Base-by-base conservation (phyloP, 495 filamentous ascomycete species). In the Talaromyces thailandensis region DNA sequence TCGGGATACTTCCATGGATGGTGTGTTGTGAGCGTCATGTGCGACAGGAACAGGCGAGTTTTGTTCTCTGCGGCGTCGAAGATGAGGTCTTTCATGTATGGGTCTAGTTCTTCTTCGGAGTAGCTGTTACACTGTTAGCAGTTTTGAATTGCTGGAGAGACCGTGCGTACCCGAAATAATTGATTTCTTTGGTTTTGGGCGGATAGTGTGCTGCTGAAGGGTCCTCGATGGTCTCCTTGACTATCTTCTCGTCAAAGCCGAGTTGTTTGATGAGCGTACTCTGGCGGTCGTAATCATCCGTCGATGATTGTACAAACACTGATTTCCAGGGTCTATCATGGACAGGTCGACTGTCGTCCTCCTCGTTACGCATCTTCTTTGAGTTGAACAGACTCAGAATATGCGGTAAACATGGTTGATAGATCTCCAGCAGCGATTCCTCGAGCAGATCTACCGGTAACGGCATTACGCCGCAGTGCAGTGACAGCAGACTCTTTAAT, bases 351-450 rank as follows among this genome's bases (percentile, higher is more conserved):
- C n/a, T n/a, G n/a, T n/a, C n/a, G n/a, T n/a, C n/a, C 31, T 29
- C 12, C 6, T 56, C n/a, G 14, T n/a, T 14, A 16, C 1, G n/a
- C n/a, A n/a, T 31, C 40, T 72, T 78, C 18, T 69, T 67, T 45
- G 65, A 43, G 55, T 79, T 79, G 65, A 79, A 78, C 25, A 74
- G 58, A n/a, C 75, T 69, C 18, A 80, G 68, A 12, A 80, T 69
- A 50, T 79, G 77, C 9, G 77, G 73, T 14, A 79, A 62, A 61
- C 77, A 80, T 1, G 77, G 77, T 62, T 80, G 77, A 57, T 80
- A 80, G 31, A 78, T 76, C 21, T 77, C 72, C 6, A 73, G 67
- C 35, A 61, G 57, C 3, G 72, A 65, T 62, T 80, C 78, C 53
- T 79, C 75, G 48, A 77, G 62, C 40, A 80, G 71, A 60, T 80